phyloP scores from a whole-genome alignment of 208 protist species.

The Hexamita inflata region DNA sequence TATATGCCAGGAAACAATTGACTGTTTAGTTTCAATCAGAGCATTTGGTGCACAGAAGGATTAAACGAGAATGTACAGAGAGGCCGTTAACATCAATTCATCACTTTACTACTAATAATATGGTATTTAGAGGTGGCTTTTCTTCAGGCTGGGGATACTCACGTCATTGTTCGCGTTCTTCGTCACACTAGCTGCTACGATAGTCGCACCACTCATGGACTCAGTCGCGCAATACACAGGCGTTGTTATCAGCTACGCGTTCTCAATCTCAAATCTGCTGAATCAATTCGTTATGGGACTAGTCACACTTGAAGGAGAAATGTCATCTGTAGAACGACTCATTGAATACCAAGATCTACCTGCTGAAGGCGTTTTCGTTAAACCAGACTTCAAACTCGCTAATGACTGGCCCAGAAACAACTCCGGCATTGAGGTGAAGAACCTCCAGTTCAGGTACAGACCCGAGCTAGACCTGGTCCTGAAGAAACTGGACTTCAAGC shows the following conservation, averaged over 20 bases:
- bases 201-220: slow-evolving; percentile 39
- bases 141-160: slow-evolving; percentile 27
- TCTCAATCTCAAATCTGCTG: slow-evolving; percentile 31
- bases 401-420: too few species aligned
- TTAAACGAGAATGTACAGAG: background rate
- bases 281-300: slow-evolving; percentile 28
- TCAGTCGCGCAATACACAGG: slow-evolving; percentile 21
- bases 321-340: slow-evolving; percentile 49
- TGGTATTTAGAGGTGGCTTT: slow-evolving; percentile 6
- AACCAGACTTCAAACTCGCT: too few species aligned
- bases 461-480: too few species aligned
- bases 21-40: slow-evolving; percentile 59
- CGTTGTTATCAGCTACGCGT: slow-evolving; percentile 24
- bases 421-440: too few species aligned
- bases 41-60: slow-evolving; percentile 46
- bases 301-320: slow-evolving; percentile 46
- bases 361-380: too few species aligned
- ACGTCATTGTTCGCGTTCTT: slow-evolving; percentile 29
- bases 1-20: slow-evolving; percentile 66
- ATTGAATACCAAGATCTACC: slow-evolving; percentile 40
- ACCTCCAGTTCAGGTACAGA: too few species aligned
- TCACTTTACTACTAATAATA: background rate
- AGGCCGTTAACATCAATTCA: background rate
- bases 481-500: too few species aligned
- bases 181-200: slow-evolving; percentile 28